Evolutionary conservation across 2,329 filamentous ascomycete genomes (phyloP).

Genomic region (Colletotrichum navitas): DNA sequence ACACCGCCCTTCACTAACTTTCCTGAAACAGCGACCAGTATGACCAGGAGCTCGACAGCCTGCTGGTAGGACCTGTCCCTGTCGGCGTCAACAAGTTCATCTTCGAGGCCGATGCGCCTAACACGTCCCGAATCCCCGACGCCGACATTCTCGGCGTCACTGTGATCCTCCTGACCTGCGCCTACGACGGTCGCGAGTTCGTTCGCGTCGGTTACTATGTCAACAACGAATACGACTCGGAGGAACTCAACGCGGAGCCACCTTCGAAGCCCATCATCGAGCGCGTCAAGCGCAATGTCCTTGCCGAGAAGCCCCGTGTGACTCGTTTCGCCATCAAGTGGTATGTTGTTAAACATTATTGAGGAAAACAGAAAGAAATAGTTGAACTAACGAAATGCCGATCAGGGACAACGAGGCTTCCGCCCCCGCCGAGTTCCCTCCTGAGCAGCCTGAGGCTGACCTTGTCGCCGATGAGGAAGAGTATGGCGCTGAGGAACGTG

Average conservation of each 20-base stretch:
- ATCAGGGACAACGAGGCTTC: constrained; percentile 96
- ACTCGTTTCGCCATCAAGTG: constrained; percentile 99
- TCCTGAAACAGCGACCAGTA: constrained; percentile 82
- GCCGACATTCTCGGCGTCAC: constrained; percentile 97
- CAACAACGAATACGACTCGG: constrained; percentile 98
- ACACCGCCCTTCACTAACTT: constrained; percentile 37
- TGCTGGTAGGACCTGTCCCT: constrained; percentile 97
- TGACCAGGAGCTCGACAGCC: constrained; percentile 97
- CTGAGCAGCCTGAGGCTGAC: constrained; percentile 97
- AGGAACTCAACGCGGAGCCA: constrained; percentile 89
- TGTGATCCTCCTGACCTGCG: constrained; percentile 94
- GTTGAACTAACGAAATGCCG: constrained; percentile 33
- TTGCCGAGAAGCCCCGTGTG: constrained; percentile 97
- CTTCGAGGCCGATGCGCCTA: constrained; percentile 94
- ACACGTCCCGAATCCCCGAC: constrained; percentile 90
- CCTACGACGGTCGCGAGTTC: constrained; percentile 96
- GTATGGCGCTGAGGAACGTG: constrained; percentile 92
- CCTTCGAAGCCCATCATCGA: constrained; percentile 94
- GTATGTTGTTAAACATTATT: constrained; percentile 64
- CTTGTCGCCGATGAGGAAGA: constrained; percentile 85
- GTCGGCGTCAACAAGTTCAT: constrained; percentile 99
- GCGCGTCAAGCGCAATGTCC: constrained; percentile 89
- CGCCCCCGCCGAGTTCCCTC: constrained; percentile 94
- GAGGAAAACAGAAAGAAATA: not conserved
- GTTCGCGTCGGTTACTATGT: constrained; percentile 99